A percentile compares a stretch with the other conserved stretches of the same genome.
Conservation (phyloP, 306 rosid genomes). For the Trifolium repens region DNA sequence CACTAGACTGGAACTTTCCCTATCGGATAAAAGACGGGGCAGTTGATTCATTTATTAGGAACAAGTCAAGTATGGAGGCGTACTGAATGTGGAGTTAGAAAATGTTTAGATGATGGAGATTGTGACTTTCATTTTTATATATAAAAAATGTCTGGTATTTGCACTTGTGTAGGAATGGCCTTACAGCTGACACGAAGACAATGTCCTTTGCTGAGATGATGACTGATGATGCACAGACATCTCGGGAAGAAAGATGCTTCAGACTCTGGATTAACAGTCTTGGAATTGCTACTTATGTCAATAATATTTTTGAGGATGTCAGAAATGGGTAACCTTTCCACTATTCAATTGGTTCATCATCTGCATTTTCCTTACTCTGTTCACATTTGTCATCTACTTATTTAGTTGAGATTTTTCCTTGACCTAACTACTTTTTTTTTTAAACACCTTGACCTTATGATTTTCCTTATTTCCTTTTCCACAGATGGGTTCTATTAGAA, state of each 20-base stretch:
- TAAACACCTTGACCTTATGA: conserved; percentile 27
- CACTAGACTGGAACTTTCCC: conserved; percentile 16
- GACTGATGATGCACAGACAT: conserved; percentile 95
- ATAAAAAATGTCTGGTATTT: conserved; percentile 27
- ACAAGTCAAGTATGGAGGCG: conserved; percentile 2
- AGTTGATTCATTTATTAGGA: conserved; percentile 29
- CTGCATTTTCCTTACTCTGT: conserved; percentile 24
- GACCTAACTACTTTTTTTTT: conserved; percentile 1
- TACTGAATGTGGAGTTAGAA: background rate
- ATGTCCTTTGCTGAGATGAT: conserved; percentile 96
- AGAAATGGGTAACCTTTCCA: conserved; percentile 78
- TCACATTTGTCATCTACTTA: conserved; percentile 14
- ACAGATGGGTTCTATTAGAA: conserved; percentile 98
- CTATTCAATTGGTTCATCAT: conserved; percentile 23
- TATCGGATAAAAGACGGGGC: background rate
- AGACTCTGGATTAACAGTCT: conserved; percentile 99
- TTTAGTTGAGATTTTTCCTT: conserved; percentile 11
- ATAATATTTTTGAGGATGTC: conserved; percentile 96
- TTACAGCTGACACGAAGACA: conserved; percentile 70
- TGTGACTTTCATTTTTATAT: conserved; percentile 25
- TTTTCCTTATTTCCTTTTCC: conserved; percentile 41
- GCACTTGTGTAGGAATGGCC: conserved; percentile 81
- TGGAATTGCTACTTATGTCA: conserved; percentile 80
- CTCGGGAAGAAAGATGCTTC: conserved; percentile 98
- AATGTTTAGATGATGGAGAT: background rate